These are phyloP conservation scores for Henningerozyma blattae DNA, from an alignment of 805 yeast species.

Conservation along the genomic window DNA sequence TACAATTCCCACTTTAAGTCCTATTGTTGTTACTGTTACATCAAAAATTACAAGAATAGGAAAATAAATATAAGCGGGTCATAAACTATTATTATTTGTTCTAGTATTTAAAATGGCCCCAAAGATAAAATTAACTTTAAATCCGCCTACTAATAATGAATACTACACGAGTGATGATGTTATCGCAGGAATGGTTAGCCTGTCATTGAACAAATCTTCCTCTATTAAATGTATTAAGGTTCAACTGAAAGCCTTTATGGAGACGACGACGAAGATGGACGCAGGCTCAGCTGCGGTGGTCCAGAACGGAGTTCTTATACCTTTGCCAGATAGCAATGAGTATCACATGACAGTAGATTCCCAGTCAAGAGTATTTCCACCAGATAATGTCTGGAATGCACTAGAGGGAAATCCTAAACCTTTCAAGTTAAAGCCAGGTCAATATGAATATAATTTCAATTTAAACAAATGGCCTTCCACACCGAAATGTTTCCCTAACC, in stretches of 20 bases:
- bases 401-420: slow-evolving; percentile 19
- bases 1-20: too few species aligned
- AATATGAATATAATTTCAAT: slow-evolving; percentile 15
- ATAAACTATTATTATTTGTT: too few species aligned
- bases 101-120: slow-evolving; percentile 21
- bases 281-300: slow-evolving; percentile 8
- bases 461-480: slow-evolving; percentile 16
- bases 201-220: slow-evolving; percentile 15
- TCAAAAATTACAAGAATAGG: too few species aligned
- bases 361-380: slow-evolving; percentile 20
- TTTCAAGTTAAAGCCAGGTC: slow-evolving; percentile 19
- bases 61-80: too few species aligned
- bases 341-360: slow-evolving; percentile 14
- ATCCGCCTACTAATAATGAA: slow-evolving; percentile 20
- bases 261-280: slow-evolving; percentile 18
- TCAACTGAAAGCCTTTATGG: slow-evolving; percentile 35
- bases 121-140: slow-evolving; percentile 9
- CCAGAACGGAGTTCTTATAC: slow-evolving; percentile 17
- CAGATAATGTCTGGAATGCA: slow-evolving; percentile 23
- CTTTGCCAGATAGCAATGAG: slow-evolving; percentile 17
- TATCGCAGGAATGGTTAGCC: slow-evolving; percentile 17
- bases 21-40: too few species aligned
- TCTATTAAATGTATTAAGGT: slow-evolving; percentile 30
- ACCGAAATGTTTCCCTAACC: slow-evolving; percentile 18
- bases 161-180: slow-evolving; percentile 19